Percentiles rank a stretch among this genome's conserved stretches.
Conservation (phyloP, 768 basidiomycete species). For the Hemileccinum rubropunctum region DNA sequence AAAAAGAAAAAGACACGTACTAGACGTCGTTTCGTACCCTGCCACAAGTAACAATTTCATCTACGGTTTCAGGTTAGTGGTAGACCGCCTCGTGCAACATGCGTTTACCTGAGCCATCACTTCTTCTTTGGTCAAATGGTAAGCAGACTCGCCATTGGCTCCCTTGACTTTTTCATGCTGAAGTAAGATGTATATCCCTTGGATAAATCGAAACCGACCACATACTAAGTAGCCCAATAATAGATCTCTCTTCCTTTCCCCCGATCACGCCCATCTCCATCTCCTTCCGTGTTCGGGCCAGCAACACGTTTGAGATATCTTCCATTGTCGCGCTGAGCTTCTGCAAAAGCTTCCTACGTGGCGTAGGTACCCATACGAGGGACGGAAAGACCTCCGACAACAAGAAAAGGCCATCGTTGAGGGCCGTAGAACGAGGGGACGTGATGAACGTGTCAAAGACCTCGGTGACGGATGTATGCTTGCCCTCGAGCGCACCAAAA, state of each 20-base stretch:
- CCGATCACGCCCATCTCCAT: conserved; percentile 23
- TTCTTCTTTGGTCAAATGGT: conserved; percentile 26
- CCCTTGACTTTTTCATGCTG: conserved; percentile 33
- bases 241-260: conserved; percentile 23
- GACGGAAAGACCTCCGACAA: conserved; percentile 37
- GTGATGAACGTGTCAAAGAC: conserved; percentile 37
- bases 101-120: conserved; percentile 21
- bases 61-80: neutral
- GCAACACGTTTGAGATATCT: conserved; percentile 38
- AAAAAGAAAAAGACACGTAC: conserved; percentile 1
- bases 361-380: conserved; percentile 36
- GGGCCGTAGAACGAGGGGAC: conserved; percentile 19
- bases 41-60: conserved; percentile 17
- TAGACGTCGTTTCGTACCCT: conserved; percentile 22
- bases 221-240: conserved; percentile 26
- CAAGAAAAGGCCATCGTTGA: conserved; percentile 34
- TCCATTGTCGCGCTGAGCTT: conserved; percentile 35
- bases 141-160: conserved; percentile 23
- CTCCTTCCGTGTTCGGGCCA: conserved; percentile 37
- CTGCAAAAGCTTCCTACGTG: conserved; percentile 29
- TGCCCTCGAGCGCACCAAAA: conserved; percentile 52
- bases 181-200: neutral
- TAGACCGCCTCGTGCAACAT: too few relatives aligned
- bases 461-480: conserved; percentile 39
- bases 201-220: conserved; percentile 14